Base-by-base conservation (phyloP, 2,329 filamentous ascomycete species). In the Botryotinia convoluta region DNA sequence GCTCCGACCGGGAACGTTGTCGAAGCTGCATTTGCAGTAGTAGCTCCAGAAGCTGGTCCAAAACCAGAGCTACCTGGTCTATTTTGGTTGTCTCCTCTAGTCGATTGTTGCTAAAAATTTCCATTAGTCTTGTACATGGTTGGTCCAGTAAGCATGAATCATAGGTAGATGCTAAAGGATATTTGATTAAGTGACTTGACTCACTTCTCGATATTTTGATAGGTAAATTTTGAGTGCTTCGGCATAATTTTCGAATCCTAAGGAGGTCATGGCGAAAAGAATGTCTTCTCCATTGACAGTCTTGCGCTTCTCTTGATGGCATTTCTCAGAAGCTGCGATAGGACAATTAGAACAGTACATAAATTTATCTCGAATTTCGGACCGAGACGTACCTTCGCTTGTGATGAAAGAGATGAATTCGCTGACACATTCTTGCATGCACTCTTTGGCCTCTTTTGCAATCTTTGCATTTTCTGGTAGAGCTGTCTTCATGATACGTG, bases 341-440 rank as follows among this genome's bases (percentile, higher is more conserved):
- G 67, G 63, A 76, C 73, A 68, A 76, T 75, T 74, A 80, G 76
- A 59, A 72, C 29, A 69, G 67, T 51, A 73, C 72, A 75, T 65
- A 37, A 44, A 45, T 61, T 69, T 67, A 72, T 72, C 69, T 73
- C 45, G 54, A 48, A 67, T 57, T 42, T 69, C 37, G 42, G 69
- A 69, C 71, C 26, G 48, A 70, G 69, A 85, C 92, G 81, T 83
- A 97, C 96, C 96, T 88, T 99, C 96, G 83, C 95, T 98, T 51
- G 96, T 99, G 82, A 99, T 98, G 87, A 99, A 99, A 10, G 94
- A 97, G 86, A 99, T 99, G 84, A 99, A 99, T 85, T 99, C 96
- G 90, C 95, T 98, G 74, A 99, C 96, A 82, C 96, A 99, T 84
- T 99, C 96, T 84, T 99, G 96, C 96, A 99, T 98, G 85, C 96